Conservation (phyloP, 129 eudicot species). For the Gnaphalium uliginosum region DNA sequence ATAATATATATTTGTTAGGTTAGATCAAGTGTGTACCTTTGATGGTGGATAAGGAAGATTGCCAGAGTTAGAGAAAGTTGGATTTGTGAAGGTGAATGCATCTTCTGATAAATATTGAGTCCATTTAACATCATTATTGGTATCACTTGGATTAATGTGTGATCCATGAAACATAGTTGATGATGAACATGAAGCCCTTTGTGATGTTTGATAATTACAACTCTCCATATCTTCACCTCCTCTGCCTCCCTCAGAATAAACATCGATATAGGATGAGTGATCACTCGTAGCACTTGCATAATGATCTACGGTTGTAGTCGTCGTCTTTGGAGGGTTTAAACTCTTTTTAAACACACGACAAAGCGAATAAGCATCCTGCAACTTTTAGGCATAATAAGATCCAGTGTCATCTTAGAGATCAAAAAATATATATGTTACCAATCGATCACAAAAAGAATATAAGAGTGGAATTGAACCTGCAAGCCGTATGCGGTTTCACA, state of each 20-base stretch:
- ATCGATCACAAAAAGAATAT: neutral
- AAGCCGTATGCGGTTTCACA: slow-evolving; percentile 42
- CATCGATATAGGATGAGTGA: slow-evolving; percentile 58
- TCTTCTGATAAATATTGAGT: slow-evolving; percentile 83
- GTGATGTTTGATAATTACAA: slow-evolving; percentile 43
- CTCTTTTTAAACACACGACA: slow-evolving; percentile 91
- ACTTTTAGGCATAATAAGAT: slow-evolving; percentile 26
- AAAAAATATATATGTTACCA: too few species aligned
- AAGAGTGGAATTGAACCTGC: slow-evolving; percentile 20
- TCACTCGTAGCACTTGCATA: slow-evolving; percentile 48
- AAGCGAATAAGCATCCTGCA: slow-evolving; percentile 87
- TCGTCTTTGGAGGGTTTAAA: slow-evolving; percentile 51
- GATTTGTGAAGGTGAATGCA: slow-evolving; percentile 61
- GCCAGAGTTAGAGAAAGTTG: slow-evolving; percentile 44
- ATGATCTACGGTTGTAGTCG: slow-evolving; percentile 32
- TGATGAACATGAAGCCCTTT: slow-evolving; percentile 39
- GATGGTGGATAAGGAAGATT: slow-evolving; percentile 57
- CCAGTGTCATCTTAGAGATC: neutral
- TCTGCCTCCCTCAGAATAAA: slow-evolving; percentile 55
- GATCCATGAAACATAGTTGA: slow-evolving; percentile 35
- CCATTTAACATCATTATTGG: slow-evolving; percentile 63
- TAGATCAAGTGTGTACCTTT: slow-evolving; percentile 49
- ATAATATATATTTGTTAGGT: neutral
- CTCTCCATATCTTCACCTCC: slow-evolving; percentile 52
- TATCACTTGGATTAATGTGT: slow-evolving; percentile 25